phyloP scores from a whole-genome alignment of 352 stramenopile species.

The Pythium coloratum region DNA sequence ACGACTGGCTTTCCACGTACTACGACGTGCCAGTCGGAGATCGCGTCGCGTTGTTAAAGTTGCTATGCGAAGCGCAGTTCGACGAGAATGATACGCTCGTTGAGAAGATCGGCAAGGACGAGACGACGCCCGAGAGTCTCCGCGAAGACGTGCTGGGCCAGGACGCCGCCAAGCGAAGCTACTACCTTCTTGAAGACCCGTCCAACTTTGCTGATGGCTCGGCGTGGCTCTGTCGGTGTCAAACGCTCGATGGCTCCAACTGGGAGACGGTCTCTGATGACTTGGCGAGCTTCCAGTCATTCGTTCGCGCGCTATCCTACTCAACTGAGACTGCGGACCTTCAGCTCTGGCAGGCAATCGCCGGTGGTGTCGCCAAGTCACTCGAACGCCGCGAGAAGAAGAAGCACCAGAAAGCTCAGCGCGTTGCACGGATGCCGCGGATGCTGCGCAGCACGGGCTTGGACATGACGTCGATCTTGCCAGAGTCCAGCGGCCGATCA shows the following conservation, averaged over 20 bases:
- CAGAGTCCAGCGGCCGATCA: constrained; percentile 38
- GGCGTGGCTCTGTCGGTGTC: constrained; percentile 62
- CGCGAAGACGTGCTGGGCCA: constrained; percentile 48
- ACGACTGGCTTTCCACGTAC: constrained; percentile 41
- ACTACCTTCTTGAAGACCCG: constrained; percentile 67
- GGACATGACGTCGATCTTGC: constrained; percentile 30
- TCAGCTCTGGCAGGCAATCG: constrained; percentile 53
- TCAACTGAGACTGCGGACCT: constrained; percentile 50
- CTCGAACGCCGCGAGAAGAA: constrained; percentile 52
- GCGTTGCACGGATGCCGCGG: constrained; percentile 41
- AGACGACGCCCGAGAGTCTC: constrained; percentile 40
- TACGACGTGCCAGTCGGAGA: constrained; percentile 41
- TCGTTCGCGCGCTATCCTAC: constrained; percentile 50
- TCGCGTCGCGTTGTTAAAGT: constrained; percentile 54
- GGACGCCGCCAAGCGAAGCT: constrained; percentile 47
- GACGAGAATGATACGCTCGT: constrained; percentile 61
- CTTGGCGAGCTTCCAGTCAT: constrained; percentile 47
- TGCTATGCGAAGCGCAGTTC: constrained; percentile 65
- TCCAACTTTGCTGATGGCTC: constrained; percentile 49
- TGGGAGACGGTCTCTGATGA: constrained; percentile 71
- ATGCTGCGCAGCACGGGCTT: constrained; percentile 37
- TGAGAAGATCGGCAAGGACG: constrained; percentile 51
- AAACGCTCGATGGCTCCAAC: constrained; percentile 31
- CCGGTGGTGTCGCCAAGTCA: constrained; percentile 44
- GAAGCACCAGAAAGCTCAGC: constrained; percentile 37